Conservation (phyloP, 139 green algal species). For the Klebsormidium nitens region DNA sequence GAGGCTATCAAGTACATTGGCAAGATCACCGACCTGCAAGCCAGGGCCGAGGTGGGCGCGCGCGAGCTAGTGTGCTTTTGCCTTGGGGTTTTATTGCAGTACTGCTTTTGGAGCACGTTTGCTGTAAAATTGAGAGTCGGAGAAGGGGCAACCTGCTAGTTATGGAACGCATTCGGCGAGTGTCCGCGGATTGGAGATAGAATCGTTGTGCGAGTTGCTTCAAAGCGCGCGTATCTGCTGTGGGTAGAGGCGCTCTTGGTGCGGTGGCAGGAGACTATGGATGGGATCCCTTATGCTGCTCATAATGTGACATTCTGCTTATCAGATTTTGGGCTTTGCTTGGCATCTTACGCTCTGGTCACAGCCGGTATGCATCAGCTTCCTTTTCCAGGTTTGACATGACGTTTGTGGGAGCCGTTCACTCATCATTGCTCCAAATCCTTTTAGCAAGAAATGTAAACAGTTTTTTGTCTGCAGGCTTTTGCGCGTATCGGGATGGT, state of each 20-base stretch:
- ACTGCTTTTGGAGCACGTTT: background rate
- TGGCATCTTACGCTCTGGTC: background rate
- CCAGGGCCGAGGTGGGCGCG: conserved; percentile 28
- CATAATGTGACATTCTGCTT: background rate
- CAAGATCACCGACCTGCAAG: conserved; percentile 19
- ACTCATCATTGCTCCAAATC: too few relatives aligned
- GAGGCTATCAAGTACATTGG: conserved; percentile 38
- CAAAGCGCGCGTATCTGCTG: too few relatives aligned
- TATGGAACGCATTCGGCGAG: background rate
- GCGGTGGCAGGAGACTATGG: too few relatives aligned
- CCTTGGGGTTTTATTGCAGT: background rate
- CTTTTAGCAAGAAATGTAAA: too few relatives aligned
- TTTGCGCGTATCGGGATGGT: conserved; percentile 31
- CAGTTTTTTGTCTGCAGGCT: conserved; percentile 21
- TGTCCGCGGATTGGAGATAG: too few relatives aligned
- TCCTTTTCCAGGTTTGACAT: background rate
- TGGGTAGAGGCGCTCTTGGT: too few relatives aligned
- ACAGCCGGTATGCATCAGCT: background rate
- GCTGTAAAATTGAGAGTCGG: background rate
- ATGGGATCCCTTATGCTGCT: too few relatives aligned
- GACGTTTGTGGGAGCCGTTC: background rate
- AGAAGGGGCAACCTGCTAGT: background rate
- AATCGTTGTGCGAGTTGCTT: too few relatives aligned
- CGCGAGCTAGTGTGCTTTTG: conserved; percentile 4
- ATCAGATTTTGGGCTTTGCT: background rate